Conservation (phyloP, 495 filamentous ascomycete species). For the Penicillium taxi region DNA sequence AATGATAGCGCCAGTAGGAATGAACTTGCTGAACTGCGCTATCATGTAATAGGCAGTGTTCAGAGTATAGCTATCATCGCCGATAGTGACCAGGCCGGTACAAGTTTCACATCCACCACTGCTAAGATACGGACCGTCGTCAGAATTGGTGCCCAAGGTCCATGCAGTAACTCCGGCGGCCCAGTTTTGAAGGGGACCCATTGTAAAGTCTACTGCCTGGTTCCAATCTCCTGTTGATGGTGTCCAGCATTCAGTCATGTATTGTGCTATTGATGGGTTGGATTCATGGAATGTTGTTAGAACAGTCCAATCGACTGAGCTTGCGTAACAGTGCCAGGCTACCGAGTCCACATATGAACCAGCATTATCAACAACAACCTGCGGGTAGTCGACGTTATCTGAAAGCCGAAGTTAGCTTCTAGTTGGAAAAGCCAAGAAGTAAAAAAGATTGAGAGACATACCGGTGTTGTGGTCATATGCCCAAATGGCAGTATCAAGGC, state of each 20-base stretch:
- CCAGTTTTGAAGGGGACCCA: constrained; percentile 52
- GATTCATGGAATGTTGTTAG: constrained; percentile 40
- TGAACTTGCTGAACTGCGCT: constrained; percentile 51
- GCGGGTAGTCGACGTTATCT: constrained; percentile 36
- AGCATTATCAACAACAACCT: constrained; percentile 39
- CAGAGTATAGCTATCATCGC: constrained; percentile 36
- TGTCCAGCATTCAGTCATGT: constrained; percentile 56
- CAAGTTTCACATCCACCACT: constrained; percentile 42
- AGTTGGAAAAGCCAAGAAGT: no score
- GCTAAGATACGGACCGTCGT: constrained; percentile 45
- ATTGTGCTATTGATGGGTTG: constrained; percentile 40
- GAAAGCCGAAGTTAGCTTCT: constrained; percentile 7
- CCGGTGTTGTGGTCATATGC: constrained; percentile 53
- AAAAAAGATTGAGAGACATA: no score
- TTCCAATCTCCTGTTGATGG: constrained; percentile 38
- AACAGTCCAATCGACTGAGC: constrained; percentile 41
- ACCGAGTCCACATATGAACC: constrained; percentile 37
- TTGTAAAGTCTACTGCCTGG: constrained; percentile 44
- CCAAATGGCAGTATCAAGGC: constrained; percentile 41
- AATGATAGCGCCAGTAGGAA: constrained; percentile 42
- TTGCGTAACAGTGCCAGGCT: constrained; percentile 52
- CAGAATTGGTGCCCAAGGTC: constrained; percentile 45
- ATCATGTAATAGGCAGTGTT: constrained; percentile 49
- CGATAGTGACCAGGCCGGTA: constrained; percentile 42
- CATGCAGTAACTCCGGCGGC: constrained; percentile 45